phyloP scores from a whole-genome alignment of 1,139 yeast genomes.

The Eremothecium sinecaudum region DNA sequence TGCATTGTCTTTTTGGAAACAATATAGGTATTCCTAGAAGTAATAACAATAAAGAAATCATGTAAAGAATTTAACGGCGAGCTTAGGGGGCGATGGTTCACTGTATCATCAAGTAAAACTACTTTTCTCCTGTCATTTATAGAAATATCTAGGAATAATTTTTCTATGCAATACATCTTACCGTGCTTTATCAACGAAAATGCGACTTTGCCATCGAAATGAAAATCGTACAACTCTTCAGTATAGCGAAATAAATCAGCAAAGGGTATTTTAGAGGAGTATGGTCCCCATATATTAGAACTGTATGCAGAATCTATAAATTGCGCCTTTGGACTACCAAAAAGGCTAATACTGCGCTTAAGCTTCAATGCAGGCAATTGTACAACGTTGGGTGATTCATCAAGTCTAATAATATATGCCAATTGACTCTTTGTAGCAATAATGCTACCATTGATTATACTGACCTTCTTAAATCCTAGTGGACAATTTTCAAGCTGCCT shows the following conservation, averaged over 20 bases:
- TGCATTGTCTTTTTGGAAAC: background rate
- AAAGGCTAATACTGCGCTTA: background rate
- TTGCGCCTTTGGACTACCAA: background rate
- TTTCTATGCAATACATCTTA: background rate
- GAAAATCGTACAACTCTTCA: background rate
- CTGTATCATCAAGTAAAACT: background rate
- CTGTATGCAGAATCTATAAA: slow-evolving; percentile 1
- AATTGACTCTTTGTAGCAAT: too few relatives aligned
- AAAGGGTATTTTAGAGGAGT: background rate
- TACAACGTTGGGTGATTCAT: too few relatives aligned
- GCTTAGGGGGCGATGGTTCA: background rate
- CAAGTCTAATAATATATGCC: too few relatives aligned
- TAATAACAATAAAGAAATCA: background rate
- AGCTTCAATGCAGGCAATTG: background rate
- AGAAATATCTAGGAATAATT: background rate
- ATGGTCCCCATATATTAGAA: slow-evolving; percentile 2
- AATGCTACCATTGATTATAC: too few relatives aligned
- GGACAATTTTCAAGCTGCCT: too few relatives aligned
- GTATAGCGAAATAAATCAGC: background rate
- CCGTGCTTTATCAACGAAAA: slow-evolving; percentile 1
- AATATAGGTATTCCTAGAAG: background rate
- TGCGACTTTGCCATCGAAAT: background rate
- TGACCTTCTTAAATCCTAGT: too few relatives aligned
- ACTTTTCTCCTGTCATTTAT: background rate
- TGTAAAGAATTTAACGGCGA: background rate